A percentile compares a stretch with the other conserved stretches of the same genome.
phyloP scores from a whole-genome alignment of 2,329 filamentous ascomycete genomes.

The Orbilia quercus region DNA sequence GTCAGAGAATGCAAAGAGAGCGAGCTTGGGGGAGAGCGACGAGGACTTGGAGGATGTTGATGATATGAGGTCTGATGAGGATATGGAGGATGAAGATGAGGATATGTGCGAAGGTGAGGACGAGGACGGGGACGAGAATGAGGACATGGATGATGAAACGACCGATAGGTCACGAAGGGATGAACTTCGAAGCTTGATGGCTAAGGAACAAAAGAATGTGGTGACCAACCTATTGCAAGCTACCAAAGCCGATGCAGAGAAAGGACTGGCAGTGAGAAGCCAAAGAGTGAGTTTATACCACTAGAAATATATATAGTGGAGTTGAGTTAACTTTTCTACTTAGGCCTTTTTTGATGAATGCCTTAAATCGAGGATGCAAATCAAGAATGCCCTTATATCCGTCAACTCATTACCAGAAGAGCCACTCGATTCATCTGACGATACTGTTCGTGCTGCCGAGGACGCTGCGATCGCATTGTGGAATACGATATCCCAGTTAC shows the following conservation, averaged over 20 bases:
- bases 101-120: conserved; percentile 55
- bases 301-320: not conserved
- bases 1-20: conserved; percentile 53
- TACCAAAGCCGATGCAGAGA: conserved; percentile 80
- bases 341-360: conserved; percentile 79
- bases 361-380: conserved; percentile 86
- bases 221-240: conserved; percentile 69
- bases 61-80: conserved; percentile 63
- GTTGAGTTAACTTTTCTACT: conserved; percentile 1
- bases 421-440: conserved; percentile 62
- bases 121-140: conserved; percentile 60
- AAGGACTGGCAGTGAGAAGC: conserved; percentile 84
- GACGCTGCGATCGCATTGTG: conserved; percentile 85
- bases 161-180: conserved; percentile 65
- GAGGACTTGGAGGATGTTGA: conserved; percentile 63
- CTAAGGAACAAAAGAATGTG: conserved; percentile 71
- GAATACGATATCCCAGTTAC: conserved; percentile 79
- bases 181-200: conserved; percentile 75
- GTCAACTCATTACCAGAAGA: conserved; percentile 75
- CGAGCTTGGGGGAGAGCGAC: conserved; percentile 64
- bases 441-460: conserved; percentile 80
- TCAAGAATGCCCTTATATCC: conserved; percentile 89
- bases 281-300: conserved; percentile 72
- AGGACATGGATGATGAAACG: conserved; percentile 61
- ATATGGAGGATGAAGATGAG: conserved; percentile 69